Conservation (phyloP, 495 filamentous ascomycete species). For the Talaromyces stipitatus region DNA sequence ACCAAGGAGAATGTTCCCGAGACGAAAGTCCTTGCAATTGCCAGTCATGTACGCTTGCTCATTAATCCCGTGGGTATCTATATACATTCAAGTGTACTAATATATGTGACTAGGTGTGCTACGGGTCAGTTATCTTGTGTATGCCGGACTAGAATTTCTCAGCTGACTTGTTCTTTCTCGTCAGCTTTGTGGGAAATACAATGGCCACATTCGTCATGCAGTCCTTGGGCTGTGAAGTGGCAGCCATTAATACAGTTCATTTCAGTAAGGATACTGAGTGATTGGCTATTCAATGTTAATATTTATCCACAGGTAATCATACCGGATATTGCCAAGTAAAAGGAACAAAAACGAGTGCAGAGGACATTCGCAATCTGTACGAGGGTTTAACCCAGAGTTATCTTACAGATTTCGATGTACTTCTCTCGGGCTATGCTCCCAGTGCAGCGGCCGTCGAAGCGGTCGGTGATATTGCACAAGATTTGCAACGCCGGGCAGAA, state of each 20-base stretch:
- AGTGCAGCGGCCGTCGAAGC: slow-evolving; percentile 75
- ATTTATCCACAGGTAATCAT: slow-evolving; percentile 67
- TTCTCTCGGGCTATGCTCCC: slow-evolving; percentile 90
- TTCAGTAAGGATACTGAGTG: slow-evolving; percentile 55
- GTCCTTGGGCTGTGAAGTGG: slow-evolving; percentile 84
- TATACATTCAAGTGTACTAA: slow-evolving; percentile 10
- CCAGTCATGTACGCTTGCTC: slow-evolving; percentile 80
- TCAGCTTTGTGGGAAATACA: slow-evolving; percentile 91
- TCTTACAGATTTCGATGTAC: slow-evolving; percentile 79
- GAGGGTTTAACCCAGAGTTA: slow-evolving; percentile 73
- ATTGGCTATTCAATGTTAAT: background rate
- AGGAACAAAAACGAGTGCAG: slow-evolving; percentile 69
- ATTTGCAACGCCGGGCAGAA: slow-evolving; percentile 60
- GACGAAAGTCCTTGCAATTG: slow-evolving; percentile 83
- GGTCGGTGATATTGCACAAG: slow-evolving; percentile 73
- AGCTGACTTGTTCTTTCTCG: background rate
- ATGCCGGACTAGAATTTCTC: background rate
- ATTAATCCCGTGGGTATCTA: slow-evolving; percentile 7
- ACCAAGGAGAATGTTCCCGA: slow-evolving; percentile 53
- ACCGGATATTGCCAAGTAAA: slow-evolving; percentile 82
- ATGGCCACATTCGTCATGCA: slow-evolving; percentile 93
- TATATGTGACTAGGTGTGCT: slow-evolving; percentile 10
- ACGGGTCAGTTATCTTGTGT: background rate
- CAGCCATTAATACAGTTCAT: slow-evolving; percentile 89
- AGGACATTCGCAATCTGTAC: slow-evolving; percentile 80